Conservation (phyloP, 1,284 basidiomycete species). For the Pseudozyma sp. region DNA sequence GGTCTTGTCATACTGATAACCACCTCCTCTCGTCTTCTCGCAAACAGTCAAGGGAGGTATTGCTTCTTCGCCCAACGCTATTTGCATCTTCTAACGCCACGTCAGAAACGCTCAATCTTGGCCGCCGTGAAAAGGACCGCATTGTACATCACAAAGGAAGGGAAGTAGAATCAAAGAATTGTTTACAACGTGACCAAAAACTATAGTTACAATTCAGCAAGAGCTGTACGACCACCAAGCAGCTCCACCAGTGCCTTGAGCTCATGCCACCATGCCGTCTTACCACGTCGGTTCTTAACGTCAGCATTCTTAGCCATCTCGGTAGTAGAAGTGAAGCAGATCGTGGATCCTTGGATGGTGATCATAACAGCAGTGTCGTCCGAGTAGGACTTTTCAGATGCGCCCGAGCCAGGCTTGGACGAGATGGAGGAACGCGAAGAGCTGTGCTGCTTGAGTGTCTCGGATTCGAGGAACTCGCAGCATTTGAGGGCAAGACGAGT, state of each 20-base stretch:
- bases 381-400: slow-evolving; percentile 66
- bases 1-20: too few species aligned
- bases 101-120: too few species aligned
- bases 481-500: slow-evolving; percentile 89
- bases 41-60: slow-evolving; percentile 52
- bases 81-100: slow-evolving; percentile 49
- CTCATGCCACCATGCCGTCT: slow-evolving; percentile 81
- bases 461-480: slow-evolving; percentile 91
- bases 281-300: slow-evolving; percentile 87
- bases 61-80: slow-evolving; percentile 43
- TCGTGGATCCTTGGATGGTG: slow-evolving; percentile 83
- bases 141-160: too few species aligned
- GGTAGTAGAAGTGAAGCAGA: slow-evolving; percentile 84
- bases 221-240: slow-evolving; percentile 54
- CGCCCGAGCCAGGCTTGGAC: slow-evolving; percentile 48
- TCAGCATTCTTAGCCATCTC: slow-evolving; percentile 89
- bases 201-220: slow-evolving; percentile 37
- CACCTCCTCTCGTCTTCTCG: too few species aligned
- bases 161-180: too few species aligned
- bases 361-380: slow-evolving; percentile 85
- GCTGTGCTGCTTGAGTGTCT: slow-evolving; percentile 72
- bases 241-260: slow-evolving; percentile 59
- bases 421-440: slow-evolving; percentile 43
- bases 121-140: too few species aligned
- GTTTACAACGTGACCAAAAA: too few species aligned